Evolutionary conservation across 176 grass and related monocot genomes (phyloP).

Genomic region (Zoysia pacifica): DNA sequence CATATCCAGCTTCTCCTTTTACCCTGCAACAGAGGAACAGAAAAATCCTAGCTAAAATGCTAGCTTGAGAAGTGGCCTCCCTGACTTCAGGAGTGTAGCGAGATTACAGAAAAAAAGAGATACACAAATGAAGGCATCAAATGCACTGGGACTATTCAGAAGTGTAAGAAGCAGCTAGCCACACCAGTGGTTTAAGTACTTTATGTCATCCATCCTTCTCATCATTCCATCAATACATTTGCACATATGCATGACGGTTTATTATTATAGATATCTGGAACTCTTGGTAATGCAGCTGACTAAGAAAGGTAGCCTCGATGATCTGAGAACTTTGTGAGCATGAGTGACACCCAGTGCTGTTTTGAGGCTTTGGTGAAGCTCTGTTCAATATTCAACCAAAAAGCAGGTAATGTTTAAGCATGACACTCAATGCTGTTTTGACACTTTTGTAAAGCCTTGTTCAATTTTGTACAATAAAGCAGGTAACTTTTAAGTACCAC

Average conservation of each 20-base stretch:
- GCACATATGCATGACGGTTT: conserved; percentile 10
- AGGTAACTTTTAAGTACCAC: background rate
- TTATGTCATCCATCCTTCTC: background rate
- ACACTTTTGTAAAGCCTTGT: background rate
- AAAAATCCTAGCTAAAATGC: conserved; percentile 27
- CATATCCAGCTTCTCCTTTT: background rate
- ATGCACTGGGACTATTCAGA: background rate
- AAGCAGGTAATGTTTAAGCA: background rate
- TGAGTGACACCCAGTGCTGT: background rate
- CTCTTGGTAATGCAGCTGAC: background rate
- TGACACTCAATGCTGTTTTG: background rate
- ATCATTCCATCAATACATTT: conserved; percentile 13
- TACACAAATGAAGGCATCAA: background rate
- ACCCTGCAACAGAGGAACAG: background rate
- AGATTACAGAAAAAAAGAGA: background rate
- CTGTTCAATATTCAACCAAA: conserved; percentile 12
- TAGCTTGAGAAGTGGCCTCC: background rate
- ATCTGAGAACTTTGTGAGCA: conserved; percentile 3
- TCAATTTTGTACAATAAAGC: conserved; percentile 1
- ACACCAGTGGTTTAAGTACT: background rate
- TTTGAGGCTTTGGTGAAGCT: background rate
- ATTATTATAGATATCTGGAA: background rate
- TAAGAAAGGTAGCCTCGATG: conserved; percentile 2
- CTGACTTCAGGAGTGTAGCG: background rate
- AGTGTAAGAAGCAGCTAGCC: background rate